Evolutionary conservation across 768 basidiomycete genomes (phyloP).

Genomic region (Naganishia randhawae): DNA sequence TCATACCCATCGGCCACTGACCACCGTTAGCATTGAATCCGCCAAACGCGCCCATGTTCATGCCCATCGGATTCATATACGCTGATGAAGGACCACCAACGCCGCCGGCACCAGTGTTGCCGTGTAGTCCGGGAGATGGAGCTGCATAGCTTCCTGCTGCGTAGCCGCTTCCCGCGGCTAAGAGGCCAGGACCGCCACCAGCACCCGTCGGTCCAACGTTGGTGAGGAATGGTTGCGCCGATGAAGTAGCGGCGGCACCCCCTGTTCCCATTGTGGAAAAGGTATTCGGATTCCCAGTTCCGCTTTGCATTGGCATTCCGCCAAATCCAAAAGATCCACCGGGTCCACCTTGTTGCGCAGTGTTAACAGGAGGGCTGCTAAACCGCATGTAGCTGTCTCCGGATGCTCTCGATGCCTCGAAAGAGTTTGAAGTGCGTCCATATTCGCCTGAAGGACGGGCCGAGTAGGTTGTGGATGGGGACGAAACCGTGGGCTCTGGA

Average conservation of each 20-base stretch:
- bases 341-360: background rate
- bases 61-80: conserved; percentile 17
- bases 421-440: conserved; percentile 11
- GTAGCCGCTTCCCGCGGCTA: background rate
- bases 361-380: conserved; percentile 41
- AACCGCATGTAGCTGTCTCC: conserved; percentile 23
- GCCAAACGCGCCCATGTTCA: conserved; percentile 25
- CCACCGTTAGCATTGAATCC: conserved; percentile 31
- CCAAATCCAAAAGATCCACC: conserved; percentile 21
- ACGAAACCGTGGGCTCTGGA: conserved; percentile 47
- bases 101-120: conserved; percentile 19
- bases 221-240: conserved; percentile 29
- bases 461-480: conserved; percentile 46
- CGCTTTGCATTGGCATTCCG: conserved; percentile 19
- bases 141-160: conserved; percentile 15
- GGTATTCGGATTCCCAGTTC: conserved; percentile 14
- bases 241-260: conserved; percentile 22
- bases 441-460: conserved; percentile 40
- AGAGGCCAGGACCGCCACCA: background rate
- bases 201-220: conserved; percentile 3
- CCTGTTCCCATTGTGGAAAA: conserved; percentile 19
- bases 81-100: conserved; percentile 13
- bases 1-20: conserved; percentile 68
- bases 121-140: conserved; percentile 19
- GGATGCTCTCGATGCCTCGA: conserved; percentile 20